Percentiles rank a stretch among this genome's conserved stretches.
phyloP scores from a whole-genome alignment of 768 basidiomycete species.

The Hemileccinum impolitum region DNA sequence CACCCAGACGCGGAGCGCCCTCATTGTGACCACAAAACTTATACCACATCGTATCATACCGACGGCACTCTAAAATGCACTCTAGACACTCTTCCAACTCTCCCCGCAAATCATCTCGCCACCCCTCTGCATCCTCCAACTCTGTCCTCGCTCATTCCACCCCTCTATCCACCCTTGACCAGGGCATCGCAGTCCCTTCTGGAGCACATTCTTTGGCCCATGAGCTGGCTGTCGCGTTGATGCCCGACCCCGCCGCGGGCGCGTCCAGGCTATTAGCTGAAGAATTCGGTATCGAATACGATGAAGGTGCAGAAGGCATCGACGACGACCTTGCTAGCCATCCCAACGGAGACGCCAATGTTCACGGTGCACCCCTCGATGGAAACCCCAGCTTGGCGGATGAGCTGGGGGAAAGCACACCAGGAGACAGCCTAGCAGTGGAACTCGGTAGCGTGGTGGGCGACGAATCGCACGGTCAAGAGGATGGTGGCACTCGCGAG shows the following conservation, averaged over 20 bases:
- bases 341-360: conserved; percentile 24
- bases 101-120: conserved; percentile 30
- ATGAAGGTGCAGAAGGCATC: conserved; percentile 81
- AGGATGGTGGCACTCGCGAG: conserved; percentile 12
- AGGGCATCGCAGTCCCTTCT: conserved; percentile 27
- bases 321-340: conserved; percentile 36
- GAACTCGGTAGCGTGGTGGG: conserved; percentile 22
- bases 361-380: conserved; percentile 27
- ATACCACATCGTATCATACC: conserved; percentile 7
- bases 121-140: conserved; percentile 23
- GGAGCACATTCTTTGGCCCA: conserved; percentile 71
- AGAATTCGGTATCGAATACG: conserved; percentile 88
- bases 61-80: conserved; percentile 20
- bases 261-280: conserved; percentile 73
- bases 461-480: conserved; percentile 14
- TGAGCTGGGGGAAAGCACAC: conserved; percentile 32
- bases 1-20: conserved; percentile 5
- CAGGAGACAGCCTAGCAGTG: conserved; percentile 19
- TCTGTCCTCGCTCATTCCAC: conserved; percentile 19
- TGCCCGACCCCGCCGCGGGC: conserved; percentile 79
- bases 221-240: conserved; percentile 81
- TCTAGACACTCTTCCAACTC: conserved; percentile 25
- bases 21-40: conserved; percentile 10
- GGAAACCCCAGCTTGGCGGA: conserved; percentile 40
- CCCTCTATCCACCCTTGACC: conserved; percentile 33